Conservation (phyloP, 2,329 filamentous ascomycete species). For the Chaetomium sp. region DNA sequence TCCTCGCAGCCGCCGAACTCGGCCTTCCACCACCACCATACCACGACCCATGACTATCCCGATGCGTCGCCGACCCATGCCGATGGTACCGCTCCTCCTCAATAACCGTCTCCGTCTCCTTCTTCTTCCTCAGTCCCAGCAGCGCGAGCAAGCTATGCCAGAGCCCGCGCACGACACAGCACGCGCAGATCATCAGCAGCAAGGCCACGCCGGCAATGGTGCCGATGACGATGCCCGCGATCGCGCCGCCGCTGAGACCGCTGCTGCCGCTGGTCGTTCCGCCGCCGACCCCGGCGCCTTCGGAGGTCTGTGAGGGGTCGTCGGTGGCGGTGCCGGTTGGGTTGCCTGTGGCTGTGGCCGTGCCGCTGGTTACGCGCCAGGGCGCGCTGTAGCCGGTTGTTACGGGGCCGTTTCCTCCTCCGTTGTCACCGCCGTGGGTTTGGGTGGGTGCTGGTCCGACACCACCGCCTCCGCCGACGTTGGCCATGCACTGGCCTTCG, state of each 20-base stretch:
- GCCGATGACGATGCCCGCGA: conserved; percentile 75
- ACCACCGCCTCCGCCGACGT: conserved; percentile 27
- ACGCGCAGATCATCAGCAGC: conserved; percentile 66
- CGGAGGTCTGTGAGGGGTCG: conserved; percentile 39
- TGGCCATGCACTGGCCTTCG: conserved; percentile 51
- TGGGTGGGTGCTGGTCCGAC: conserved; percentile 15
- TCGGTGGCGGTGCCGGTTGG: conserved; percentile 37
- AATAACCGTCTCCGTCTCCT: conserved; percentile 37
- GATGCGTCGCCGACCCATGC: conserved; percentile 32
- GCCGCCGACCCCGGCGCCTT: conserved; percentile 41
- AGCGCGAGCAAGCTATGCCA: conserved; percentile 54
- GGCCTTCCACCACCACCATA: conserved; percentile 38
- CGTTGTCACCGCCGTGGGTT: conserved; percentile 33
- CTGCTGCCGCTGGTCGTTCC: conserved; percentile 36
- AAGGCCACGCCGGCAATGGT: conserved; percentile 60
- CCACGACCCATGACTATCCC: conserved; percentile 52
- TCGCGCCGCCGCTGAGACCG: conserved; percentile 62
- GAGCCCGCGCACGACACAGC: conserved; percentile 59
- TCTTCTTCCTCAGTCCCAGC: conserved; percentile 53
- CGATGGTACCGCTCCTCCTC: conserved; percentile 59
- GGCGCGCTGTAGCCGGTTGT: conserved; percentile 50
- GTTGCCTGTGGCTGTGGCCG: conserved; percentile 47
- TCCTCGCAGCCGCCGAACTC: conserved; percentile 35
- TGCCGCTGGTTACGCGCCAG: conserved; percentile 47
- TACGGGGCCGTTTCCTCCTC: conserved; percentile 35